Conservation (phyloP, 768 basidiomycete species). For the Postia placenta region DNA sequence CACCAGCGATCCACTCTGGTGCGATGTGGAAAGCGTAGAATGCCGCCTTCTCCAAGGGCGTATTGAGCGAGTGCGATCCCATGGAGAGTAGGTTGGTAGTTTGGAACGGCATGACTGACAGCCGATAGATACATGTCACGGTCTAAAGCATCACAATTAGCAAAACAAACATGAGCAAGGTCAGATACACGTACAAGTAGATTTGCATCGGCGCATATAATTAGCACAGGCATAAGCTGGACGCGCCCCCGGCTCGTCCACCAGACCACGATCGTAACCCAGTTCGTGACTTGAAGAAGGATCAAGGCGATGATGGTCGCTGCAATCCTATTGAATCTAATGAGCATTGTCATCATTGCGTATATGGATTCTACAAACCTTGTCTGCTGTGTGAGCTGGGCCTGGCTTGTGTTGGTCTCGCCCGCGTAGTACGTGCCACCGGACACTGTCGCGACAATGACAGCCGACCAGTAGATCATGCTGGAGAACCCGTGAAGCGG, state of each 20-base stretch:
- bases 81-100: conserved; percentile 10
- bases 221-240: neutral
- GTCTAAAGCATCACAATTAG: neutral
- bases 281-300: neutral
- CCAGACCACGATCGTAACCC: conserved; percentile 2
- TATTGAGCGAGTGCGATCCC: conserved; percentile 11
- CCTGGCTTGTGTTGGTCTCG: neutral
- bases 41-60: conserved; percentile 1
- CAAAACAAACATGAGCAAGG: neutral
- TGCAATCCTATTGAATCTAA: neutral
- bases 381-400: conserved; percentile 2
- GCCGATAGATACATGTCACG: conserved; percentile 8
- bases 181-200: conserved; percentile 7
- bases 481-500: neutral
- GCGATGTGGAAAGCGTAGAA: conserved; percentile 14
- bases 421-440: conserved; percentile 4
- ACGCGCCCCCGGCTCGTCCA: conserved; percentile 7
- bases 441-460: conserved; percentile 1
- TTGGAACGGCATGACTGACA: conserved; percentile 6
- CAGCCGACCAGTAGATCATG: conserved; percentile 1
- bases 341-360: neutral
- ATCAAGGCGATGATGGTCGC: conserved; percentile 2
- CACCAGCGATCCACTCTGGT: conserved; percentile 11
- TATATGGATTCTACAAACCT: too few relatives aligned
- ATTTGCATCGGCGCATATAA: neutral